Evolutionary conservation across 768 basidiomycete genomes (phyloP).

Genomic region (Suillus tomentosus): DNA sequence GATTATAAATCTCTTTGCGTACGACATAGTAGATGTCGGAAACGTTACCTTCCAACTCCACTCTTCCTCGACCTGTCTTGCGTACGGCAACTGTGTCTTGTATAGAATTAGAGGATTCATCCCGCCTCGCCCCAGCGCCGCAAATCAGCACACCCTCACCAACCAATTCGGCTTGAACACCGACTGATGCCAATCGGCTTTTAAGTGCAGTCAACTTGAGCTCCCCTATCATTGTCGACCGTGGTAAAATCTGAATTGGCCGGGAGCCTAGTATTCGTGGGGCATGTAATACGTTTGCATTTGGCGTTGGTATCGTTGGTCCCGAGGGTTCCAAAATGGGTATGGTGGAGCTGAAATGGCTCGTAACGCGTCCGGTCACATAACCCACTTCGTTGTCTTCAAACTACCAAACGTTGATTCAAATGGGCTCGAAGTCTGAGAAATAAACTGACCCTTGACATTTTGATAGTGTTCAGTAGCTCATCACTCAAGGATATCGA

Average conservation of each 20-base stretch:
- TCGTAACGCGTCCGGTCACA: slow-evolving; percentile 84
- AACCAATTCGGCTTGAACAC: slow-evolving; percentile 91
- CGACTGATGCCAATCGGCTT: slow-evolving; percentile 68
- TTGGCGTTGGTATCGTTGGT: slow-evolving; percentile 29
- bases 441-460: slow-evolving; percentile 68
- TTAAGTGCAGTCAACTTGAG: slow-evolving; percentile 91
- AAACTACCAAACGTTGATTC: slow-evolving; percentile 54
- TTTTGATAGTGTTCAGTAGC: slow-evolving; percentile 72
- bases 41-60: slow-evolving; percentile 88
- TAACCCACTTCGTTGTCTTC: slow-evolving; percentile 98
- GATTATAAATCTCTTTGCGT: slow-evolving; percentile 83
- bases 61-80: slow-evolving; percentile 81
- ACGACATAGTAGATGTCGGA: slow-evolving; percentile 91
- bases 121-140: slow-evolving; percentile 55
- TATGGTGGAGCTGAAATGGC: slow-evolving; percentile 84
- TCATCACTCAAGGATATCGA: slow-evolving; percentile 93
- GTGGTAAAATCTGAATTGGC: slow-evolving; percentile 66
- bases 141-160: slow-evolving; percentile 97
- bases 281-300: slow-evolving; percentile 28
- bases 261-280: slow-evolving; percentile 65
- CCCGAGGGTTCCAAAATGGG: slow-evolving; percentile 80
- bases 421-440: slow-evolving; percentile 5
- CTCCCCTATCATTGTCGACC: slow-evolving; percentile 97
- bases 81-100: slow-evolving; percentile 82
- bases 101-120: slow-evolving; percentile 43